Conservation (phyloP, 345 rosid species). For the Populus nigra region DNA sequence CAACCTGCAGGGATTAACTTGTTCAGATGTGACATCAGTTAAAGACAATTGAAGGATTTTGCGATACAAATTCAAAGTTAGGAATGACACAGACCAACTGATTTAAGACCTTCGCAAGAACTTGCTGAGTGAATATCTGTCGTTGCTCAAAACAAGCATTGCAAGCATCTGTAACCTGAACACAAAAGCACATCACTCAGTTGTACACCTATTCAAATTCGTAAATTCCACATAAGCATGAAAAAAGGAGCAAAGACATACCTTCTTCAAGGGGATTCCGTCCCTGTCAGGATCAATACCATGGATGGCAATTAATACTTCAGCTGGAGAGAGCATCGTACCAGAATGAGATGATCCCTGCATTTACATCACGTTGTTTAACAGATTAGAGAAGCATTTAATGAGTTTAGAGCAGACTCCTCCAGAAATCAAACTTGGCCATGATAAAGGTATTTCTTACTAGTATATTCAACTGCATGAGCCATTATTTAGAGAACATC, state of each 20-base stretch:
- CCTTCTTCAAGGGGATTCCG: slow-evolving; percentile 93
- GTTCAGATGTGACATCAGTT: slow-evolving; percentile 16
- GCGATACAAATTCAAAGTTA: slow-evolving; percentile 1
- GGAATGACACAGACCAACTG: slow-evolving; percentile 66
- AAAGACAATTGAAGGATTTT: not conserved
- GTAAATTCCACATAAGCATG: slow-evolving; percentile 13
- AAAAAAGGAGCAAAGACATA: slow-evolving; percentile 17
- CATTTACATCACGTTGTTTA: not conserved
- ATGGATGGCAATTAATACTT: slow-evolving; percentile 81
- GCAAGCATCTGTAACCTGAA: slow-evolving; percentile 92
- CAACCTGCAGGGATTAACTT: slow-evolving; percentile 61
- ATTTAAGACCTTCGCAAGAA: slow-evolving; percentile 91
- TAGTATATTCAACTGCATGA: no score
- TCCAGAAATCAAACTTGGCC: no score
- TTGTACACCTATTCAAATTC: slow-evolving; percentile 13
- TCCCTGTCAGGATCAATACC: slow-evolving; percentile 89
- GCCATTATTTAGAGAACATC: no score
- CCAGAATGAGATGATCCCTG: slow-evolving; percentile 78
- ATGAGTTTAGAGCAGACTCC: not conserved
- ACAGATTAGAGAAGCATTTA: not conserved
- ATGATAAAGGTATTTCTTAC: no score
- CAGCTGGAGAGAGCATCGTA: slow-evolving; percentile 72
- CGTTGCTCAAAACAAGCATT: slow-evolving; percentile 89
- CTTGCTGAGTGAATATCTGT: slow-evolving; percentile 85
- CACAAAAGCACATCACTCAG: slow-evolving; percentile 20